Conservation (phyloP, 108 stramenopile genomes). For the Chaetoceros muelleri region DNA sequence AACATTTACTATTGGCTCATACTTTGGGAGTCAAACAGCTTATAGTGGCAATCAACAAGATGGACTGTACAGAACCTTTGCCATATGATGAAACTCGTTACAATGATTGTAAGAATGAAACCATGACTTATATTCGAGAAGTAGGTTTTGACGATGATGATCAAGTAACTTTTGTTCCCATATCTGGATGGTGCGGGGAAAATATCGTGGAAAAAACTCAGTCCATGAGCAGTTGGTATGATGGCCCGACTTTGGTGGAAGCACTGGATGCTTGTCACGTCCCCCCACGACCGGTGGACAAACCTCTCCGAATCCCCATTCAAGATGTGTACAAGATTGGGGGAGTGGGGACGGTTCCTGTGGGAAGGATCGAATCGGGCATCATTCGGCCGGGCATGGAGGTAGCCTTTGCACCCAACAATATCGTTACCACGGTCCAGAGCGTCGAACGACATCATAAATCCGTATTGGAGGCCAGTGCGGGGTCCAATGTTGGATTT, state of each 20-base stretch:
- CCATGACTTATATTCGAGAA: conserved; percentile 32
- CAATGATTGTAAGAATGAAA: conserved; percentile 28
- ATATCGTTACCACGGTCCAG: conserved; percentile 56
- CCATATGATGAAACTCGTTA: conserved; percentile 47
- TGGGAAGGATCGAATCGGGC: conserved; percentile 75
- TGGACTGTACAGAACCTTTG: conserved; percentile 48
- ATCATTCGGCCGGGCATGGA: conserved; percentile 66
- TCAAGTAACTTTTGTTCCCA: conserved; percentile 44
- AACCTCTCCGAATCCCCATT: conserved; percentile 49
- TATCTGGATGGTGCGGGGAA: conserved; percentile 51
- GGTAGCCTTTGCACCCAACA: conserved; percentile 49
- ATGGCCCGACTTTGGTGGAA: conserved; percentile 55
- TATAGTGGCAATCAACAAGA: conserved; percentile 80
- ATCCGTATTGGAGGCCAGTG: conserved; percentile 52
- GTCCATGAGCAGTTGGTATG: conserved; percentile 44
- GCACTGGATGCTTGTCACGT: conserved; percentile 41
- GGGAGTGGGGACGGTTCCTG: conserved; percentile 77
- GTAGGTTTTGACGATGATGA: conserved; percentile 32
- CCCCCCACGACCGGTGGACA: conserved; percentile 28
- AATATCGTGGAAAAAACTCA: conserved; percentile 36
- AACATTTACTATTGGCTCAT: conserved; percentile 68
- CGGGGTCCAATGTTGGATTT: conserved; percentile 89
- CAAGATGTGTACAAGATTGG: conserved; percentile 82
- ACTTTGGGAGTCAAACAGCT: conserved; percentile 69
- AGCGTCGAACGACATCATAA: conserved; percentile 90